phyloP scores from a whole-genome alignment of 208 protist species.

The Trichomonas vaginalis region DNA sequence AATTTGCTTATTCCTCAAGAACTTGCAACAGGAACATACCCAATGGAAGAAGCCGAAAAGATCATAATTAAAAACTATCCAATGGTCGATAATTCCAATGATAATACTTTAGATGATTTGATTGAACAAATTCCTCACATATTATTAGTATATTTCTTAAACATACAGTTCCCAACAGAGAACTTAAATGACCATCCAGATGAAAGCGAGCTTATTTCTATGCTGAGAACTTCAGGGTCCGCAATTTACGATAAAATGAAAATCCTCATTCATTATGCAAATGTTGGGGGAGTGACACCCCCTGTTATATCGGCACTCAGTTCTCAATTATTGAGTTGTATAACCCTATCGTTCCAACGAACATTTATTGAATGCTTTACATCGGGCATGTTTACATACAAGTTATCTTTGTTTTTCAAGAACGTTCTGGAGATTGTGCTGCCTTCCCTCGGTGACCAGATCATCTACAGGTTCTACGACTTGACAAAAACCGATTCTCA shows the following conservation, averaged over 20 bases:
- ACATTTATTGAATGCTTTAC: neutral
- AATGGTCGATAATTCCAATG: neutral
- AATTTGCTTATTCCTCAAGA: neutral
- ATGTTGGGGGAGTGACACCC: neutral
- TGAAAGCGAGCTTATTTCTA: neutral
- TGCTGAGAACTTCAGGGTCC: neutral
- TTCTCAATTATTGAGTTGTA: neutral
- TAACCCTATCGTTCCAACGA: neutral
- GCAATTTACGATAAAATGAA: conserved; percentile 1
- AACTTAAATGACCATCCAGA: neutral
- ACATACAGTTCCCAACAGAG: neutral
- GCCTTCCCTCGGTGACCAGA: neutral
- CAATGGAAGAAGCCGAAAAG: neutral
- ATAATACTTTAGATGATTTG: neutral
- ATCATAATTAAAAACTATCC: neutral
- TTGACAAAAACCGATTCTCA: neutral
- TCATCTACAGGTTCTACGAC: neutral
- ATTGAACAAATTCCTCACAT: neutral
- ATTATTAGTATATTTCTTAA: neutral
- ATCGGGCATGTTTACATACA: neutral
- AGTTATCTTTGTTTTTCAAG: neutral
- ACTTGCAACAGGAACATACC: neutral
- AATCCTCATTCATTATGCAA: neutral
- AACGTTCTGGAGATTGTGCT: neutral
- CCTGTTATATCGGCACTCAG: neutral